Percentiles rank a stretch among this genome's conserved stretches.
Evolutionary conservation across 2,329 filamentous ascomycete species (phyloP).

Genomic region (Mycocentrospora acerina): DNA sequence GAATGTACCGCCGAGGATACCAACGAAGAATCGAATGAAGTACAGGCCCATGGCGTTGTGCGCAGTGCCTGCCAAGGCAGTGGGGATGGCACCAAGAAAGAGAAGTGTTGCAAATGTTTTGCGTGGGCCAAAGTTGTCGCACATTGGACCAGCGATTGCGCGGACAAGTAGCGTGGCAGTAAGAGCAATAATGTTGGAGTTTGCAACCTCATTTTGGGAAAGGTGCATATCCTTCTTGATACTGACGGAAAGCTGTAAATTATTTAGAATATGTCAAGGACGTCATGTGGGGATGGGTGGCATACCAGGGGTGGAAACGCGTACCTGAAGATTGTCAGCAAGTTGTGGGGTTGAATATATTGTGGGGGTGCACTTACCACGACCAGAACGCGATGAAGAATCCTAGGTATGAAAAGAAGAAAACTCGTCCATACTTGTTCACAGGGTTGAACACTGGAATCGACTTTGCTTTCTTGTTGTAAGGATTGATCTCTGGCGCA

Average conservation of each 20-base stretch:
- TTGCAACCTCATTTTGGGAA: slow-evolving; percentile 70
- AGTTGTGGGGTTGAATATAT: slow-evolving; percentile 4
- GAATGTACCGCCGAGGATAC: slow-evolving; percentile 75
- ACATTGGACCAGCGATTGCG: slow-evolving; percentile 76
- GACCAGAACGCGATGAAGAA: slow-evolving; percentile 89
- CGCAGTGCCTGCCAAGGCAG: slow-evolving; percentile 77
- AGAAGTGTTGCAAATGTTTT: slow-evolving; percentile 76
- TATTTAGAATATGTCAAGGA: slow-evolving; percentile 45
- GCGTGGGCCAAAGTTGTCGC: slow-evolving; percentile 80
- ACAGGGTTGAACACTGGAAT: slow-evolving; percentile 78
- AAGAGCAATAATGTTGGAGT: slow-evolving; percentile 87
- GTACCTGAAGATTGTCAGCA: slow-evolving; percentile 59
- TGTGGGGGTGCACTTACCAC: slow-evolving; percentile 52
- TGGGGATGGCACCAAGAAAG: slow-evolving; percentile 76
- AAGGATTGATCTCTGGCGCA: slow-evolving; percentile 75
- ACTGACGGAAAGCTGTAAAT: slow-evolving; percentile 49
- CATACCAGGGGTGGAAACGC: slow-evolving; percentile 80
- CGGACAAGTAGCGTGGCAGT: slow-evolving; percentile 66
- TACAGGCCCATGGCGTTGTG: slow-evolving; percentile 69
- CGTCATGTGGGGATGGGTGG: slow-evolving; percentile 8
- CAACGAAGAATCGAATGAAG: slow-evolving; percentile 75
- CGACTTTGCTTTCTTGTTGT: slow-evolving; percentile 79
- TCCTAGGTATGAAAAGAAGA: slow-evolving; percentile 86
- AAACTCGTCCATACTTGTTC: slow-evolving; percentile 80
- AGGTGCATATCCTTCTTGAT: slow-evolving; percentile 79